Evolutionary conservation across 495 filamentous ascomycete species (phyloP), one percentile per base, ranked within the genome.

Genomic region (Antarctomyces pellizariae): DNA sequence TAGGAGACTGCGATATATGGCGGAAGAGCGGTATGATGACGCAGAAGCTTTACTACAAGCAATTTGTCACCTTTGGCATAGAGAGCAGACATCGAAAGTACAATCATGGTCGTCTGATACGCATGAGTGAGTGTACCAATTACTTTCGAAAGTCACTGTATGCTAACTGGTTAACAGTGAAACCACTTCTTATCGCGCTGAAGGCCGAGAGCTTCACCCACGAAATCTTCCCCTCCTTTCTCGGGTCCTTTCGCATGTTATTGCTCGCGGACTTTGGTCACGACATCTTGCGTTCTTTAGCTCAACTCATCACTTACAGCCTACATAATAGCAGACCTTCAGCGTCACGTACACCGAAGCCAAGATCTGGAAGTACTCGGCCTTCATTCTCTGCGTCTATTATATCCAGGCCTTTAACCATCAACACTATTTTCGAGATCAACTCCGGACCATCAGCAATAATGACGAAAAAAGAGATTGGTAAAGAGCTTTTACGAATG

Each of bases 1-100:
- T 97, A 13, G 75, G 95, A 22, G 86, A 97, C 49, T 67, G 78
- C 37, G 84, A 95, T 36, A 64, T 73, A 19, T 97, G 86, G 86
- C 62, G 83, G 38, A 71, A 66, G 45, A 75, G 75, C 18, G 71
- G 70, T 22, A 32, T 58, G 3, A 49, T 61, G 13, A 73, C 82
- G 2, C 76, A 91, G 36, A 70, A 74, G 33, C 52, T 90, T 10
- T 97, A 92, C 47, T 93, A 92, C 50, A 64, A 68, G 16, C 86
- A 95, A 48, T 95, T 93, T 40, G 56, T 73, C 33, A 64, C 59
- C 1, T 91, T 97, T 52, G 71, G 72, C 9, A 57, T 70, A 9
- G 65, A 62, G 31, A 93, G 83, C 60, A 83, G 83, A 37, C 72
- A 83, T 38, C 80, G 80, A 39, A 67, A 76, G 28, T 95, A 92